Evolutionary conservation across 352 stramenopile species (phyloP), one percentile per base, ranked within the genome.

Genomic region (Globisporangium nunn): DNA sequence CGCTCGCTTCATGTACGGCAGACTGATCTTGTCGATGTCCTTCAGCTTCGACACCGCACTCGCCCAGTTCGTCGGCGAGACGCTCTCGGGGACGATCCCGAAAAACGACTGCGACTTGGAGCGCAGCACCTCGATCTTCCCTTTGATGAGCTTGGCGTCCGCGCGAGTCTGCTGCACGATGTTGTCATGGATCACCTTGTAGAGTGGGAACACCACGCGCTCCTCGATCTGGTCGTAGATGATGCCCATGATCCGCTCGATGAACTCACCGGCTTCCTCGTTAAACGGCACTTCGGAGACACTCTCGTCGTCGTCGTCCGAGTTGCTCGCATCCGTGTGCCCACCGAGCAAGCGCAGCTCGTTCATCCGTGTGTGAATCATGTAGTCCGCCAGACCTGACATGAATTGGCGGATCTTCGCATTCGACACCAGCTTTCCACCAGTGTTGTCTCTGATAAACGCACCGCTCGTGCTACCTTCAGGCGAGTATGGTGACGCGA

Each of bases 161-260:
- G 72, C 68, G 17, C 71, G 68, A 1, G 75, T 85, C 52, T 84
- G 72, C 31, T 66, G 56, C 28, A 68, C 78, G 41, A 95, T 76
- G 50, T 78, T 86, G 41, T 83, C 70, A 52, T 85, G 68, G 46
- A 95, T 81, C 12, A 54, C 58, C 11, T 75, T 78, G 53, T 93
- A 91, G 7, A 93, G 62, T 31, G 85, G 81, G 56, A 85, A 91
- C 31, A 92, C 87, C 12, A 95, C 74, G 47, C 82, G 79, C 69
- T 93, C 85, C 52, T 95, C 85, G 53, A 93, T 87, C 63, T 95
- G 81, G 51, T 93, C 79, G 40, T 86, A 74, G 33, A 93, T 83
- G 59, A 93, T 85, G 15, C 59, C 56, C 45, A 89, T 62, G 50
- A 89, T 84, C 35, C 67, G 72, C 40, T 88, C 78, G 6, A 71